Evolutionary conservation across 768 basidiomycete genomes (phyloP), one percentile per base, ranked within the genome.

Genomic region (Candolleomyces aberdarensis): DNA sequence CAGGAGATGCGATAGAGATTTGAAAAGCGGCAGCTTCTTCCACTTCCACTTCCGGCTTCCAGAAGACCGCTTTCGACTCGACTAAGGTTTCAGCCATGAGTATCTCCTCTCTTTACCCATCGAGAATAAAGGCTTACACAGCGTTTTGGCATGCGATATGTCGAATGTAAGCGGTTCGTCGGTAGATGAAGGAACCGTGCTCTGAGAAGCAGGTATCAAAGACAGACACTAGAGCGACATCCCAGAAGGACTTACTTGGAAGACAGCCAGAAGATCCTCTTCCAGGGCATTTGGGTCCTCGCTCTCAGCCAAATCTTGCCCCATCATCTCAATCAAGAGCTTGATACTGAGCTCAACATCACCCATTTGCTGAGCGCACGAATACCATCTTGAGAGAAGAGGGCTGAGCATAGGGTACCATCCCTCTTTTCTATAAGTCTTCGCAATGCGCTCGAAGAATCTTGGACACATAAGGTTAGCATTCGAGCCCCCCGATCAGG

Each of bases 381-480:
- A 79, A 73, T 92, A 92, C 91, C 92, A 94, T 40, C 86, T 85
- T 41, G 79, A 76, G 48, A 96, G 78, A 11, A 97, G 83, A 8
- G 92, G 85, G 52, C 80, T 80, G 15, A 96, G 80, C 75, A 97
- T 82, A 0, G 82, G 69, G 9, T 78, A 76, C 95, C 95, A 98
- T 54, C 82, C 79, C 71, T 98, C 95, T 55, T 84, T 79, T n/a
- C 90, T 85, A 69, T 97, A 98, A 0, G 88, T 90, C 70, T 86
- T 89, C 1, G 91, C 88, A 61, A 98, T 96, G 14, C 95, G 86
- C 69, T 96, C 96, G 71, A 94, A 94, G 75, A 96, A 98, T 51
- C 92, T 96, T 63, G 15, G 6, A n/a, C n/a, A n/a, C n/a, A n/a
- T n/a, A n/a, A 41, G 56, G n/a, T 54, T 47, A 59, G 31, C 36